Evolutionary conservation across 2,329 filamentous ascomycete species (phyloP), one percentile per base, ranked within the genome.

Genomic region (Sporothrix luriei): DNA sequence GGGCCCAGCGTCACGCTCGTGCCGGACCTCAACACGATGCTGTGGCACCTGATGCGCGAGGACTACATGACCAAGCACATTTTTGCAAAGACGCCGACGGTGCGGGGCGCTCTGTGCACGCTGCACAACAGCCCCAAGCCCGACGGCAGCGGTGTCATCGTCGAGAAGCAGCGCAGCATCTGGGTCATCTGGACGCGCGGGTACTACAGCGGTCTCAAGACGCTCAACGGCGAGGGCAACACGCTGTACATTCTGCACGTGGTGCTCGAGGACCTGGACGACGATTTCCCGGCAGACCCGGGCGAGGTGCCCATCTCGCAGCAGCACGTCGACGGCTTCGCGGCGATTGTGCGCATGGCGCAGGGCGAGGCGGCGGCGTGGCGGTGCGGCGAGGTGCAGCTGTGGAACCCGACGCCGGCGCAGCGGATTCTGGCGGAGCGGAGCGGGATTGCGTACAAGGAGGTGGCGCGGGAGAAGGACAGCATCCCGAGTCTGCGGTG

Each of bases 1-100:
- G 76, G 75, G 73, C 76, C 80, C 70, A 82, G 83, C 73, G 85
- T 95, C 52, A 91, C 92, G 52, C 81, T 94, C 72, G 74, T 88
- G 62, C 91, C 92, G 0, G 87, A 92, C 75, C 78, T 86, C 71
- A 85, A 90, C 69, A 87, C 88, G 7, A 84, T 93, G 73, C 80
- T 84, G 71, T 96, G 92, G 92, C 90, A 94, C 78, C 87, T 92
- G 77, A 87, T 89, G 70, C 88, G 94, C 64, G 93, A 97, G 79
- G 88, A 93, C 65, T 95, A 91, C 78, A 89, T 94, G 76, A 86
- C 85, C 5, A 83, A 84, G 68, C 84, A 87, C 72, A 82, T 94
- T 6, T 86, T 90, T 73, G 82, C 84, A 2, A 76, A 75, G 49
- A 79, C 77, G 0, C 90, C 91, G 0, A 76, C 81, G 0, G 81